A percentile compares a stretch with the other conserved stretches of the same genome.
Evolutionary conservation across 768 basidiomycete genomes (phyloP).

Genomic region (Termitomyces titanicus): DNA sequence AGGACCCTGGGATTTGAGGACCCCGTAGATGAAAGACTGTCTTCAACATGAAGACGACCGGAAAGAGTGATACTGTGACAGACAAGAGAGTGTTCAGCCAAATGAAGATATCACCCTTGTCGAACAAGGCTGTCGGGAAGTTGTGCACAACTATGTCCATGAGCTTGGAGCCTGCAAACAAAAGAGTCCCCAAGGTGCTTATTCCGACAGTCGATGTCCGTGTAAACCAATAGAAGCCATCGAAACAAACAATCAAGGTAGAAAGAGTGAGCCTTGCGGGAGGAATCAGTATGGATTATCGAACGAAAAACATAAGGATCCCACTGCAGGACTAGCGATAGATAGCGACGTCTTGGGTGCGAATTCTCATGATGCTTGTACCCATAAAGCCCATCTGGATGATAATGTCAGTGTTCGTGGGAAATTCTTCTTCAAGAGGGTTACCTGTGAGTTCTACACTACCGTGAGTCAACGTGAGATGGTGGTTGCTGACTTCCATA

Average conservation of each 20-base stretch:
- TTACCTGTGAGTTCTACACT: conserved; percentile 23
- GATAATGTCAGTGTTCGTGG: neutral
- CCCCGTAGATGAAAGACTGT: conserved; percentile 21
- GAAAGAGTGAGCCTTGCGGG: conserved; percentile 12
- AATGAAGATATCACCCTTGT: neutral
- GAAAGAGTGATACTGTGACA: neutral
- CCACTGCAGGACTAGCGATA: conserved; percentile 14
- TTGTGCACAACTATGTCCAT: conserved; percentile 6
- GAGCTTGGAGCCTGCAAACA: conserved; percentile 15
- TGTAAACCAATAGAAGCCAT: conserved; percentile 31
- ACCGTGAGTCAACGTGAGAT: conserved; percentile 18
- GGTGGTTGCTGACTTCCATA: conserved; percentile 17
- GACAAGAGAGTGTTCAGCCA: conserved; percentile 6
- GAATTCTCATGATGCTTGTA: conserved; percentile 23
- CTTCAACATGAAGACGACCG: conserved; percentile 25
- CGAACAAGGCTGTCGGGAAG: neutral
- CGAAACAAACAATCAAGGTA: conserved; percentile 10
- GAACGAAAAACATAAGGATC: neutral
- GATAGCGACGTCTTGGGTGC: conserved; percentile 26
- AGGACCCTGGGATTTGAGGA: conserved; percentile 12
- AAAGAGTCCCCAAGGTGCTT: conserved; percentile 20
- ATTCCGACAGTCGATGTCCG: conserved; percentile 29
- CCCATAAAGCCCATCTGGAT: conserved; percentile 24
- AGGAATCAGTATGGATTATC: neutral
- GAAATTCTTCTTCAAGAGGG: neutral